Evolutionary conservation across 2,329 filamentous ascomycete species (phyloP).

Genomic region (Sarocladium brachiariae): DNA sequence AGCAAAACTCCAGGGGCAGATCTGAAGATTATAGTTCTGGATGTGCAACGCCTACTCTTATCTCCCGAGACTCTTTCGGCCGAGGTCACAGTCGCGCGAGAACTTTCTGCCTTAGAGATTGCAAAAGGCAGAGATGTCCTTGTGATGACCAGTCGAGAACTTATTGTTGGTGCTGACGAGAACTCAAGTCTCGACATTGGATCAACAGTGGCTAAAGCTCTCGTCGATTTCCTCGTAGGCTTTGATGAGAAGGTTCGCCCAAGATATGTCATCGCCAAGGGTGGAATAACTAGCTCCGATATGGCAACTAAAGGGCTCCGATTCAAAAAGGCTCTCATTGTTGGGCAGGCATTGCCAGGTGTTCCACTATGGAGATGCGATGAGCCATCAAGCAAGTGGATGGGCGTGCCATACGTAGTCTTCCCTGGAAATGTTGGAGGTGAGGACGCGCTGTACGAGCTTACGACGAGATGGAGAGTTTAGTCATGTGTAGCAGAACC

Average conservation of each 20-base stretch:
- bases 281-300: conserved; percentile 53
- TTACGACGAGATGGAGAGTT: conserved; percentile 23
- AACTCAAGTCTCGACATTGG: conserved; percentile 48
- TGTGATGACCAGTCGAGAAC: conserved; percentile 50
- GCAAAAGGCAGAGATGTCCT: conserved; percentile 45
- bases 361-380: conserved; percentile 54
- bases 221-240: conserved; percentile 41
- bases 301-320: conserved; percentile 49
- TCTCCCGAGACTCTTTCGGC: conserved; percentile 24
- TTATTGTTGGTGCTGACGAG: conserved; percentile 40
- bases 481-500: not conserved
- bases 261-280: conserved; percentile 52
- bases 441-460: conserved; percentile 34
- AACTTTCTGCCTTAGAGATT: conserved; percentile 32
- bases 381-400: conserved; percentile 40
- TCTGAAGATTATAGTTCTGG: conserved; percentile 39
- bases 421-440: conserved; percentile 50
- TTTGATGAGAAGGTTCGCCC: conserved; percentile 37
- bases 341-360: conserved; percentile 50
- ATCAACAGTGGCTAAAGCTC: conserved; percentile 38
- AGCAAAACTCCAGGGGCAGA: conserved; percentile 26
- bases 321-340: conserved; percentile 45
- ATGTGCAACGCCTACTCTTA: conserved; percentile 40
- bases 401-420: conserved; percentile 45
- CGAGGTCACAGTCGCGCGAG: conserved; percentile 24